Evolutionary conservation across 2,329 filamentous ascomycete species (phyloP).

Genomic region (Alternaria sp.): DNA sequence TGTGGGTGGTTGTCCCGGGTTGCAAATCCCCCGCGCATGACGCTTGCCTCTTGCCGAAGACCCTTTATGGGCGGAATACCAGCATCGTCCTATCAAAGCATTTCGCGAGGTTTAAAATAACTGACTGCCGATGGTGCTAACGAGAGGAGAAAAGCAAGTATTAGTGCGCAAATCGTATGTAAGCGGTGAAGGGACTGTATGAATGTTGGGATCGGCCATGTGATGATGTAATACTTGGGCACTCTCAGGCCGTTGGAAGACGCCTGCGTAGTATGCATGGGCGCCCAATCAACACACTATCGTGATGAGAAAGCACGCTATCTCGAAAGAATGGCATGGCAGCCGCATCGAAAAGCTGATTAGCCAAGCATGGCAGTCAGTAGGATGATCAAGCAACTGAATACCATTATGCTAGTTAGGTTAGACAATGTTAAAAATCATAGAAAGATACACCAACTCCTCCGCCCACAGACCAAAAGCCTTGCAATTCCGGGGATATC

Average conservation of each 20-base stretch:
- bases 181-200: not conserved
- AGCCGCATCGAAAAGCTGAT: not conserved
- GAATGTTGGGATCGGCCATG: not conserved
- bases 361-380: not conserved
- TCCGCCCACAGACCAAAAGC: not conserved
- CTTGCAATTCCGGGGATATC: slow-evolving; percentile 22
- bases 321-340: not conserved
- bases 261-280: not conserved
- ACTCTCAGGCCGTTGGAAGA: not conserved
- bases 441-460: slow-evolving; percentile 13
- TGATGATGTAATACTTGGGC: not conserved
- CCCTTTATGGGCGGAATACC: not conserved
- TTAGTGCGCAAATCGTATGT: not conserved
- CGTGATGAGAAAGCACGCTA: not conserved
- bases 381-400: not conserved
- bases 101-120: not conserved
- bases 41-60: slow-evolving; percentile 8
- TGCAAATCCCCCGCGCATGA: slow-evolving; percentile 7
- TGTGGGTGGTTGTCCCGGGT: not conserved
- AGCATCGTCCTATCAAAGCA: not conserved
- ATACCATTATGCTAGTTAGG: not conserved
- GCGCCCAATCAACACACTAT: not conserved
- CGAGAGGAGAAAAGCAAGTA: not conserved
- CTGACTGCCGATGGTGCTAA: not conserved
- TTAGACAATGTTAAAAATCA: not conserved